phyloP scores from a whole-genome alignment of 2,329 filamentous ascomycete species.

The Amauroascus verrucosus region DNA sequence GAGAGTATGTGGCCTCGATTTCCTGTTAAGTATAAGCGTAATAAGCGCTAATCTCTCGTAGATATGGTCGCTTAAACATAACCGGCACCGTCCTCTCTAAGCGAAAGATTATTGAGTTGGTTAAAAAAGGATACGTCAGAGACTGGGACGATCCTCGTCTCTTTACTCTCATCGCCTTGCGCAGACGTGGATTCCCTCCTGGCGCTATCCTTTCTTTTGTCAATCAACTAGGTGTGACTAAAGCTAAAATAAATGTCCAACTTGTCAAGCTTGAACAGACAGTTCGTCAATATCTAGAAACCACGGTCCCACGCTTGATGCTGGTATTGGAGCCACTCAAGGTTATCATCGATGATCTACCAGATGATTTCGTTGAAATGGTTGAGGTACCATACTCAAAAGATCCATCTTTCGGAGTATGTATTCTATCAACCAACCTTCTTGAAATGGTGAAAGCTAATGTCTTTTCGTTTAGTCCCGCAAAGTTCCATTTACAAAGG shows the following conservation, averaged over 20 bases:
- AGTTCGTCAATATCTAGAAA: conserved; percentile 74
- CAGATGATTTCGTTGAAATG: conserved; percentile 55
- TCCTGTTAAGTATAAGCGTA: background rate
- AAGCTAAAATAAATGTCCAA: conserved; percentile 64
- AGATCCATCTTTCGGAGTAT: conserved; percentile 46
- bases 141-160: conserved; percentile 75
- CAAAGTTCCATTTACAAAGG: conserved; percentile 58
- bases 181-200: conserved; percentile 69
- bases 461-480: conserved; percentile 29
- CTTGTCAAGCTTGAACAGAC: conserved; percentile 67
- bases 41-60: background rate
- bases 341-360: conserved; percentile 64
- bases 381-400: conserved; percentile 70
- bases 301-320: conserved; percentile 73
- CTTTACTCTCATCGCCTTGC: conserved; percentile 69
- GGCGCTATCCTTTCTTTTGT: conserved; percentile 76
- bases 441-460: conserved; percentile 3
- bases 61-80: conserved; percentile 58
- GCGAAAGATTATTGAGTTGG: conserved; percentile 64
- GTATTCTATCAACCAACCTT: conserved; percentile 6
- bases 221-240: conserved; percentile 77
- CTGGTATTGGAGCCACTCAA: conserved; percentile 71
- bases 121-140: conserved; percentile 36
- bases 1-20: conserved; percentile 53
- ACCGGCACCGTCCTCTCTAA: conserved; percentile 74